phyloP scores from a whole-genome alignment of 1,139 yeast genomes.

The Eremothecium gossypii region DNA sequence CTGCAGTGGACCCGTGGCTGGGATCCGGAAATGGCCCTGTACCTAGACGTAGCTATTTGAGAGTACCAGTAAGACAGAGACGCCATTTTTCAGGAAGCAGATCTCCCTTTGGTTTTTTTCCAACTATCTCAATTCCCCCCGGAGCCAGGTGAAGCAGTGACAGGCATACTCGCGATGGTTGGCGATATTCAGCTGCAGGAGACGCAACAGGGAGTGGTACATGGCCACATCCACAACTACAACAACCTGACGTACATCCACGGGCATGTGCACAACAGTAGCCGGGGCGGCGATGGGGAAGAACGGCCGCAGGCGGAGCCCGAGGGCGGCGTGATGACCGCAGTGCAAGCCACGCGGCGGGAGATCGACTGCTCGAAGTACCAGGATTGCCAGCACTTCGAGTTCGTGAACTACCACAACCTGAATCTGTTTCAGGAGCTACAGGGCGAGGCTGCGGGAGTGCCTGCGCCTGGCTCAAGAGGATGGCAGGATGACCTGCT shows the following conservation, averaged over 20 bases:
- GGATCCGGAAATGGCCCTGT: no score
- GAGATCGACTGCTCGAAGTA: slow-evolving; percentile 10
- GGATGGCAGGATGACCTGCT: slow-evolving; percentile 1
- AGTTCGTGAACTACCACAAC: slow-evolving; percentile 32
- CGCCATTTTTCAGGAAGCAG: no score
- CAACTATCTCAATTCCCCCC: no score
- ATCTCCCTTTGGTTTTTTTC: no score
- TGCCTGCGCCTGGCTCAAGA: not conserved
- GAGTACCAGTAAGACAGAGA: no score
- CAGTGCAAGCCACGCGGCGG: not conserved
- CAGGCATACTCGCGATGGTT: no score
- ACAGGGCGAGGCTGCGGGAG: not conserved
- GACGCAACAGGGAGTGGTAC: slow-evolving; percentile 43
- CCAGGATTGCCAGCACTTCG: slow-evolving; percentile 34
- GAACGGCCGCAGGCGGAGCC: not conserved
- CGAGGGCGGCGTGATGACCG: not conserved
- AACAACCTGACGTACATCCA: slow-evolving; percentile 57
- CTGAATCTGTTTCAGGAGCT: slow-evolving; percentile 9
- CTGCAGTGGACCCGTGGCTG: no score
- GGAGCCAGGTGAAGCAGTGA: no score
- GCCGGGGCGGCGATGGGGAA: not conserved
- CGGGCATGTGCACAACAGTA: slow-evolving; percentile 49
- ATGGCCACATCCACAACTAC: slow-evolving; percentile 62
- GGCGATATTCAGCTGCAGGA: not conserved
- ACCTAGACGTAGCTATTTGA: no score